These are phyloP conservation scores for Podila horticola DNA, from an alignment of 192 early-diverging fungal species.

Conservation along the genomic window DNA sequence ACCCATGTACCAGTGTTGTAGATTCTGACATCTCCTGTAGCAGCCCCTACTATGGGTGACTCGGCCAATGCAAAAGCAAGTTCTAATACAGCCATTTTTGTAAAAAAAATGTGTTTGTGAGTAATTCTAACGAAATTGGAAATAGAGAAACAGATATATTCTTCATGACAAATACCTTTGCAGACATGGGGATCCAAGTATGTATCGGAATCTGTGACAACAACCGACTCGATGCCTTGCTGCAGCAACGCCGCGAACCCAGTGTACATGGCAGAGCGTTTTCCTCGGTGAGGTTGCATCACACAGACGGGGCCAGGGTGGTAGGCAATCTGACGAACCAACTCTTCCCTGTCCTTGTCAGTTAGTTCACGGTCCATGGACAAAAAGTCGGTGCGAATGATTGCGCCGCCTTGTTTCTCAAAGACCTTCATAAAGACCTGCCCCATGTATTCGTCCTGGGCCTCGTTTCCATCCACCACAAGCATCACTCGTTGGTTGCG, in stretches of 20 bases:
- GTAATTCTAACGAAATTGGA: neutral
- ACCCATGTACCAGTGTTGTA: constrained; percentile 64
- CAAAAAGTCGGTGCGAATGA: constrained; percentile 34
- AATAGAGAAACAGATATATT: neutral
- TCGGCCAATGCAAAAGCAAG: constrained; percentile 61
- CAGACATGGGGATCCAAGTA: constrained; percentile 61
- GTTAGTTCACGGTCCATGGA: constrained; percentile 26
- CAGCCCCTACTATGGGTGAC: constrained; percentile 63
- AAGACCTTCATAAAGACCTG: constrained; percentile 39
- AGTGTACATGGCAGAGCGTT: constrained; percentile 66
- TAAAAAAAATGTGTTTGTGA: neutral
- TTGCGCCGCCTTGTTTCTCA: constrained; percentile 22
- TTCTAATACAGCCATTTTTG: constrained; percentile 47
- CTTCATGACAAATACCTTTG: constrained; percentile 21
- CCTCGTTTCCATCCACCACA: constrained; percentile 43
- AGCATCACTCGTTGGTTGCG: constrained; percentile 32
- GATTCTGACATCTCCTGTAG: constrained; percentile 58
- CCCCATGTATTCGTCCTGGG: constrained; percentile 47
- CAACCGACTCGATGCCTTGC: constrained; percentile 59
- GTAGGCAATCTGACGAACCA: constrained; percentile 38
- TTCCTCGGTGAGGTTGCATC: constrained; percentile 62
- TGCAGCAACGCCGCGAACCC: constrained; percentile 57
- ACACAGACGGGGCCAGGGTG: constrained; percentile 55
- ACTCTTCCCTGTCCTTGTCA: constrained; percentile 23
- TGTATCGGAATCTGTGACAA: constrained; percentile 74